Percentiles rank a stretch among this genome's conserved stretches.
phyloP scores from a whole-genome alignment of 345 rosid species.

The Salix caprea region DNA sequence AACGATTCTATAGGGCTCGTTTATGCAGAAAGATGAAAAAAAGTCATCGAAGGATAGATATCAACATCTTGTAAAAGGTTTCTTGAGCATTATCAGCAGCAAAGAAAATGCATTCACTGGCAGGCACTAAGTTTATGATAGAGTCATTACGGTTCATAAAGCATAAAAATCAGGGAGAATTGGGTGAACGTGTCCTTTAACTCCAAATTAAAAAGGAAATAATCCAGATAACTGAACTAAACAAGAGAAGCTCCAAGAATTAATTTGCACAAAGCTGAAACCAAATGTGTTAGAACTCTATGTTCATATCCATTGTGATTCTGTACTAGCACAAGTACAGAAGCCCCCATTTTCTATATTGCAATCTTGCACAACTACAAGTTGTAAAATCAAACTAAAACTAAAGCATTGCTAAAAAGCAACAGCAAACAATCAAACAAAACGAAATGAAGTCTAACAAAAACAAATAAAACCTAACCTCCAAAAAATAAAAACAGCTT shows the following conservation, averaged over 20 bases:
- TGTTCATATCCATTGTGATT: neutral
- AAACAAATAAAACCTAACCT: neutral
- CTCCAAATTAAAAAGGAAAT: neutral
- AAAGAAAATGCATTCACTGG: neutral
- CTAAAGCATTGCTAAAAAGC: neutral
- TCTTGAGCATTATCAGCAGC: neutral
- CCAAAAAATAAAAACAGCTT: neutral
- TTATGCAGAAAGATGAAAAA: neutral
- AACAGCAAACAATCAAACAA: neutral
- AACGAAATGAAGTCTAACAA: neutral
- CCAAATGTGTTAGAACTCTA: neutral
- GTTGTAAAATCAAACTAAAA: neutral
- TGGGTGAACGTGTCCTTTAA: neutral
- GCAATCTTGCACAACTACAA: neutral
- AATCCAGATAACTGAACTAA: neutral
- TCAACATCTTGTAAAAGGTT: neutral
- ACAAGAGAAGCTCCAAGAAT: neutral
- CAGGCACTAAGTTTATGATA: neutral
- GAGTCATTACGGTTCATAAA: neutral
- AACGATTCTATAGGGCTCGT: neutral
- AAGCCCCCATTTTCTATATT: neutral
- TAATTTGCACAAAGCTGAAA: neutral
- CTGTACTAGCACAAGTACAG: neutral
- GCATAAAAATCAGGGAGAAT: neutral
- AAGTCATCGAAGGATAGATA: neutral